A percentile compares a stretch with the other conserved stretches of the same genome.
Conservation (phyloP, 129 eudicot species). For the Chrysanthemum makinoi region DNA sequence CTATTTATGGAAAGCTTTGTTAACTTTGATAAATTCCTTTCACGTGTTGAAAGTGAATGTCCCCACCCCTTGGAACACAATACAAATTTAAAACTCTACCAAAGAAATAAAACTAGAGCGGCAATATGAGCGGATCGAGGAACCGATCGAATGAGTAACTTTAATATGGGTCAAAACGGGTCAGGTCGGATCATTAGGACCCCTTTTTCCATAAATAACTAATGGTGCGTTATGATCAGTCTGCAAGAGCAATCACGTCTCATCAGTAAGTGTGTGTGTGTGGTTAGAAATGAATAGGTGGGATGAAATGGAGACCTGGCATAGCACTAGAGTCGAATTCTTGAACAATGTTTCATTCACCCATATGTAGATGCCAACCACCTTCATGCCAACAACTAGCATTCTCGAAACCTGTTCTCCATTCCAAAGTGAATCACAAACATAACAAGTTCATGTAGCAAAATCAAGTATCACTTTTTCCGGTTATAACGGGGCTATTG, state of each 20-base stretch:
- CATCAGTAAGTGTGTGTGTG: no score
- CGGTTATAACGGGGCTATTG: not conserved
- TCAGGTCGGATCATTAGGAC: no score
- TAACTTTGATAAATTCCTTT: slow-evolving; percentile 59
- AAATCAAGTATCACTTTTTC: not conserved
- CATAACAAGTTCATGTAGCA: not conserved
- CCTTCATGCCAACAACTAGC: slow-evolving; percentile 91
- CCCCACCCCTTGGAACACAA: slow-evolving; percentile 32
- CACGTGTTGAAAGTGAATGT: slow-evolving; percentile 58
- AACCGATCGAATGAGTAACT: no score
- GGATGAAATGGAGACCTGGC: no score
- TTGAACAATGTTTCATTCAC: slow-evolving; percentile 66
- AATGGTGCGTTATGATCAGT: no score
- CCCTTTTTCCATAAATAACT: no score
- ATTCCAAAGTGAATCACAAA: no score
- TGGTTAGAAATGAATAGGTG: no score
- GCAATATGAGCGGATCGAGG: no score
- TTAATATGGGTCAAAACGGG: no score
- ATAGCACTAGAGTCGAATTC: slow-evolving; percentile 65
- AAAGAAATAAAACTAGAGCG: not conserved
- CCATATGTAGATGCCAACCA: slow-evolving; percentile 88
- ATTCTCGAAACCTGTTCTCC: slow-evolving; percentile 85
- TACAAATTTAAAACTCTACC: not conserved
- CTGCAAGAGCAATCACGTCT: no score
- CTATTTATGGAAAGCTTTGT: slow-evolving; percentile 62